A percentile compares a stretch with the other conserved stretches of the same genome.
Conservation (phyloP, 371 early-diverging fungal species). For the Capillidium rhysosporum region DNA sequence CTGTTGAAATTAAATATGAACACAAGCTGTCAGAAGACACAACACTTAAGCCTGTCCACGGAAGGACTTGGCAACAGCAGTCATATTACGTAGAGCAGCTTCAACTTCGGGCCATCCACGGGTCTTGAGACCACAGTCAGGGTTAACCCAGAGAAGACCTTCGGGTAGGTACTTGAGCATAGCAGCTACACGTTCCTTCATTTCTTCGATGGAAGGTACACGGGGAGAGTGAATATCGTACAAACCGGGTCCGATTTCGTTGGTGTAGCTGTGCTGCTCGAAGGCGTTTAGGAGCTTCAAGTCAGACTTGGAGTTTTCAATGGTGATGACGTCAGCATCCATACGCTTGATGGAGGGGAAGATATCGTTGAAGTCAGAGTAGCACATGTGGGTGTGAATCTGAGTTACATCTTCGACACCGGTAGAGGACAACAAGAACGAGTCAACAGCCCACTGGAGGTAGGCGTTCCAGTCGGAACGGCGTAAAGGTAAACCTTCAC, state of each 20-base stretch:
- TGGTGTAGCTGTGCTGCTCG: constrained; percentile 58
- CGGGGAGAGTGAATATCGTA: constrained; percentile 95
- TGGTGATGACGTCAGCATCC: constrained; percentile 92
- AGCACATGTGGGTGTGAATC: constrained; percentile 95
- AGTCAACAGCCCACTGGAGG: constrained; percentile 85
- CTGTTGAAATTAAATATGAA: no score
- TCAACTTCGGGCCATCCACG: constrained; percentile 85
- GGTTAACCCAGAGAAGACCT: constrained; percentile 86
- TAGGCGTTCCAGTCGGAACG: constrained; percentile 52
- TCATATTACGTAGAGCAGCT: constrained; percentile 67
- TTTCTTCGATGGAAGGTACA: constrained; percentile 76
- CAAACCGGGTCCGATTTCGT: constrained; percentile 88
- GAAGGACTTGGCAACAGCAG: constrained; percentile 52
- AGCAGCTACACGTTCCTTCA: constrained; percentile 55
- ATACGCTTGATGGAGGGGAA: constrained; percentile 72
- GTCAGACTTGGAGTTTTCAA: constrained; percentile 92
- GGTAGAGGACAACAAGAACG: constrained; percentile 78
- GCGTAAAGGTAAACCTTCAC: constrained; percentile 92
- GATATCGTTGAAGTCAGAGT: constrained; percentile 96
- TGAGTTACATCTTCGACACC: constrained; percentile 78
- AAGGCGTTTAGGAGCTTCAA: constrained; percentile 80
- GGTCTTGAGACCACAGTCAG: constrained; percentile 96
- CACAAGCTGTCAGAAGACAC: background rate
- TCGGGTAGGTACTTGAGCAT: constrained; percentile 43
- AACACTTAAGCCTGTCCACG: constrained; percentile 15